Percentiles rank a stretch among this genome's conserved stretches.
Evolutionary conservation across 495 filamentous ascomycete species (phyloP).

Genomic region (Pyronema omphalodes): DNA sequence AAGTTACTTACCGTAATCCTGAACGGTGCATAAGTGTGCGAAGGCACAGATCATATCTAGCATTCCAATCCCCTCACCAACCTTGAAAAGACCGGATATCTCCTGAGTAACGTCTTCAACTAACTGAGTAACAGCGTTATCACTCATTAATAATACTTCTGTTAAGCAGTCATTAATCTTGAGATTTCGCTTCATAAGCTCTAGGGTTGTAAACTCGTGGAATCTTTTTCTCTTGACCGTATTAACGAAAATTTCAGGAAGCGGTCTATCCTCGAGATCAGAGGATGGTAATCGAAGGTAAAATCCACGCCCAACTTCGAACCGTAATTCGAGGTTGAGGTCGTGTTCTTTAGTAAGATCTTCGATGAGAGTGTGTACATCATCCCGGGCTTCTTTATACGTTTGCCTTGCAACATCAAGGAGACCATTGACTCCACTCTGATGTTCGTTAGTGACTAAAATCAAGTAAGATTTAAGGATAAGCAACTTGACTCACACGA

Average conservation of each 20-base stretch:
- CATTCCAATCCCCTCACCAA: constrained; percentile 73
- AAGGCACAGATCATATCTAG: constrained; percentile 77
- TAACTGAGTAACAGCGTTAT: constrained; percentile 49
- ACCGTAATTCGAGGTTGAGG: constrained; percentile 48
- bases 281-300: constrained; percentile 49
- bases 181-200: constrained; percentile 45
- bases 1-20: constrained; percentile 40
- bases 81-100: constrained; percentile 50
- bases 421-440: constrained; percentile 71
- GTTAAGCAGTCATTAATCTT: constrained; percentile 55
- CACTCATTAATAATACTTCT: constrained; percentile 41
- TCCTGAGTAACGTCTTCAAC: constrained; percentile 46
- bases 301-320: constrained; percentile 58
- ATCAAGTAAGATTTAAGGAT: neutral
- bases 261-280: constrained; percentile 40
- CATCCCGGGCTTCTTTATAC: constrained; percentile 67
- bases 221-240: constrained; percentile 47
- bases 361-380: constrained; percentile 51
- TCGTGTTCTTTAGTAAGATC: constrained; percentile 44
- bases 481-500: constrained; percentile 35
- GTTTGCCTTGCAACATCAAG: constrained; percentile 73
- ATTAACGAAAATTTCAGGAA: constrained; percentile 67
- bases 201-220: constrained; percentile 71
- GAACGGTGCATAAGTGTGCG: constrained; percentile 52
- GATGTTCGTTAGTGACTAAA: constrained; percentile 6